Conservation (phyloP, 164 flowering plant species). For the Protea cynaroides region DNA sequence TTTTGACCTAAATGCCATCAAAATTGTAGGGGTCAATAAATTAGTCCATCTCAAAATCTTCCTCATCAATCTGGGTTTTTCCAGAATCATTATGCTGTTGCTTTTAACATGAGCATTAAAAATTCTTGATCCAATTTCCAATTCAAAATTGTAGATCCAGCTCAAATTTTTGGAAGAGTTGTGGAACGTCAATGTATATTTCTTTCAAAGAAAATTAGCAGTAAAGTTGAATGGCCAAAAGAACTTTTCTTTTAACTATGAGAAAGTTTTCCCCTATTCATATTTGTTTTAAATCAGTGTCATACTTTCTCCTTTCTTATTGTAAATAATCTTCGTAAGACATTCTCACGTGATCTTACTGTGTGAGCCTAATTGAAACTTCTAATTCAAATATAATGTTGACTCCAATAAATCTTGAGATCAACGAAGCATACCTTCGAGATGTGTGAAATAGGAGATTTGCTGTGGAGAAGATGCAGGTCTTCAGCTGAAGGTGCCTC, state of each 20-base stretch:
- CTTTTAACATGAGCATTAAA: too few relatives aligned
- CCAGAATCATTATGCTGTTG: too few relatives aligned
- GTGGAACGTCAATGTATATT: too few relatives aligned
- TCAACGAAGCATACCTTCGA: slow-evolving; percentile 45
- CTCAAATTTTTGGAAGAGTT: not conserved
- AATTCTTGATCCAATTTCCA: too few relatives aligned
- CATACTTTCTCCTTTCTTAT: not conserved
- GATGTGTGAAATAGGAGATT: slow-evolving; percentile 82
- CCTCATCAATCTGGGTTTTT: too few relatives aligned
- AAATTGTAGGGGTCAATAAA: not conserved
- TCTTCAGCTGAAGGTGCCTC: slow-evolving; percentile 74
- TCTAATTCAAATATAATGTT: not conserved
- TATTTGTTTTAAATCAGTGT: too few relatives aligned
- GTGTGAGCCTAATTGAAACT: not conserved
- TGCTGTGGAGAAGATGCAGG: slow-evolving; percentile 42
- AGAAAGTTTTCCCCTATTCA: too few relatives aligned
- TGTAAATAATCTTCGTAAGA: not conserved
- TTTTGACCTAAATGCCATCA: slow-evolving; percentile 57
- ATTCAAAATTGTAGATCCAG: too few relatives aligned
- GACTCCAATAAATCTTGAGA: too few relatives aligned
- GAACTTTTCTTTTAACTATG: too few relatives aligned
- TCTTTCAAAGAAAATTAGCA: too few relatives aligned
- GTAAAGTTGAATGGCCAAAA: too few relatives aligned
- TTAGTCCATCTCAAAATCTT: not conserved
- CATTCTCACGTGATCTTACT: not conserved